Evolutionary conservation across 768 basidiomycete genomes (phyloP).

Genomic region (Rhodotorula babjevae): DNA sequence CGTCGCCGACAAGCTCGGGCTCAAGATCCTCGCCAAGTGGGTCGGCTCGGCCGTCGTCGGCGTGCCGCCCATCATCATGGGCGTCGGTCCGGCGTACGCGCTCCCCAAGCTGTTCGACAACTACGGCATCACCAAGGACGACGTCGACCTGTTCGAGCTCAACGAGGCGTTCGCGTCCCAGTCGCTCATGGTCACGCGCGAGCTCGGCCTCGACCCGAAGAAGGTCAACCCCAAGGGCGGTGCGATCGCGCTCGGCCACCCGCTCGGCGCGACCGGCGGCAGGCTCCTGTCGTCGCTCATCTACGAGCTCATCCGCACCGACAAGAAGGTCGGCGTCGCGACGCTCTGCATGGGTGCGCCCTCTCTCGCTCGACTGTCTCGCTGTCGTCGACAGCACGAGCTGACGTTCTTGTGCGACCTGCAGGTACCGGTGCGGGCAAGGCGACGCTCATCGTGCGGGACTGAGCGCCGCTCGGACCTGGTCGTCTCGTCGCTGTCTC

Average conservation of each 20-base stretch:
- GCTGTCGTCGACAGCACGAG: no score
- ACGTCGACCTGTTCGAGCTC: conserved; percentile 46
- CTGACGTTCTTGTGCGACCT: neutral
- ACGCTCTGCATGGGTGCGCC: conserved; percentile 71
- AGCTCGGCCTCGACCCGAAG: conserved; percentile 45
- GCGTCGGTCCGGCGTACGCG: conserved; percentile 82
- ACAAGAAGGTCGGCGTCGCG: conserved; percentile 73
- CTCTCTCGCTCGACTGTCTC: no score
- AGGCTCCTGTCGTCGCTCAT: conserved; percentile 79
- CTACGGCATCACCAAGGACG: conserved; percentile 39
- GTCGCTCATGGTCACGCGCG: conserved; percentile 49
- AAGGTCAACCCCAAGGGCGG: conserved; percentile 52
- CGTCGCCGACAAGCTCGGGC: conserved; percentile 49
- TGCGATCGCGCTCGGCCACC: conserved; percentile 48
- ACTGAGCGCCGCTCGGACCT: conserved; percentile 45
- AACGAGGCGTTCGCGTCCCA: conserved; percentile 48
- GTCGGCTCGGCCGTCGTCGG: conserved; percentile 50
- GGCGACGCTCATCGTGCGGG: conserved; percentile 77
- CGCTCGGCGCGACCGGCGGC: conserved; percentile 56
- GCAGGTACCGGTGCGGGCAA: conserved; percentile 48
- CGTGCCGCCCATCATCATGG: conserved; percentile 47
- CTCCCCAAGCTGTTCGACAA: conserved; percentile 57
- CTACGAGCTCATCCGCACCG: conserved; percentile 68
- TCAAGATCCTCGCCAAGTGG: conserved; percentile 49
- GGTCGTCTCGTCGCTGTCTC: neutral